Conservation (phyloP, 768 basidiomycete species). For the Sarcodon aspratus region DNA sequence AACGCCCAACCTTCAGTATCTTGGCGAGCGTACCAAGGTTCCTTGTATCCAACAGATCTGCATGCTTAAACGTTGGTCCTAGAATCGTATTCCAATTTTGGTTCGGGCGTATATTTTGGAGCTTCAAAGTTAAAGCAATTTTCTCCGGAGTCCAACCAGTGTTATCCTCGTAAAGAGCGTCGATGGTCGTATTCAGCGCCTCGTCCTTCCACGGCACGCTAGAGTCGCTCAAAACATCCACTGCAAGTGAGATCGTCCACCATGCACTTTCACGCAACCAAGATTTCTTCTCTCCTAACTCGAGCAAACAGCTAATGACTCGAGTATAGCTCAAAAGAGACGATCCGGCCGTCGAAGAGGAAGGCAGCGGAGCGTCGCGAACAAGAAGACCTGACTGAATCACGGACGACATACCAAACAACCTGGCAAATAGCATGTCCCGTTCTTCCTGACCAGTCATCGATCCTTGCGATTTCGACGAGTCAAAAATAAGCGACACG, state of each 20-base stretch:
- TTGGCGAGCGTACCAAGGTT: conserved; percentile 67
- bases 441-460: conserved; percentile 89
- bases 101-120: conserved; percentile 51
- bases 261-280: conserved; percentile 90
- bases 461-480: conserved; percentile 59
- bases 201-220: conserved; percentile 61
- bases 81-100: conserved; percentile 58
- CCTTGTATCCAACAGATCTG: conserved; percentile 52
- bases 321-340: conserved; percentile 47
- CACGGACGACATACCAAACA: conserved; percentile 82
- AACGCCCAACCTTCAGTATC: conserved; percentile 59
- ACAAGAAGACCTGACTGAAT: conserved; percentile 79
- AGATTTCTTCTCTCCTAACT: conserved; percentile 71
- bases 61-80: conserved; percentile 66
- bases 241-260: conserved; percentile 63
- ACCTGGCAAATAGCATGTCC: conserved; percentile 82
- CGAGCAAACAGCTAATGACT: conserved; percentile 47
- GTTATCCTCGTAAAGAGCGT: conserved; percentile 38
- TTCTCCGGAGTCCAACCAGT: conserved; percentile 82
- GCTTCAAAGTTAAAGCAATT: conserved; percentile 62
- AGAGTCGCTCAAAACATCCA: conserved; percentile 48
- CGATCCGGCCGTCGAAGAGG: conserved; percentile 40
- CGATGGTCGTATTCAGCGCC: conserved; percentile 40
- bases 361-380: conserved; percentile 40
- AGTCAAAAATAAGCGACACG: conserved; percentile 59